Conservation (phyloP, 2,329 filamentous ascomycete genomes). For the Exophiala alcalophila region DNA sequence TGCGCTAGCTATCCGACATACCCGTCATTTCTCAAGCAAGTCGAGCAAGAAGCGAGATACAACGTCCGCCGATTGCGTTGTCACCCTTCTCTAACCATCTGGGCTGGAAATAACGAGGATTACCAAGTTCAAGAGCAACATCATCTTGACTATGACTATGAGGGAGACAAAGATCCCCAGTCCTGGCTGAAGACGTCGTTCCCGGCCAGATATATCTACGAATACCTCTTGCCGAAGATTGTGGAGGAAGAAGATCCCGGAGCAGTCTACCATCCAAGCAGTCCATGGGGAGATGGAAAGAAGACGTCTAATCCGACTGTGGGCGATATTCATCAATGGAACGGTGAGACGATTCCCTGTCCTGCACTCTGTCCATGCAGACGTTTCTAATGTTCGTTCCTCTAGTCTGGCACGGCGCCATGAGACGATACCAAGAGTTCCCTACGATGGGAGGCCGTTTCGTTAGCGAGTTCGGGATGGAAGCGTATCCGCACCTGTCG, state of each 20-base stretch:
- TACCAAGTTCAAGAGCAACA: constrained; percentile 85
- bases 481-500: constrained; percentile 78
- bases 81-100: constrained; percentile 83
- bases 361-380: constrained; percentile 94
- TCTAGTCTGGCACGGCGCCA: constrained; percentile 50
- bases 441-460: constrained; percentile 81
- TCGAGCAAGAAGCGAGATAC: constrained; percentile 63
- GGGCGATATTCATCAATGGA: constrained; percentile 94
- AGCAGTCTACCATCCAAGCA: constrained; percentile 72
- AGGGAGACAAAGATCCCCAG: constrained; percentile 75
- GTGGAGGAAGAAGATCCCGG: constrained; percentile 66
- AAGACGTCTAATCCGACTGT: constrained; percentile 70
- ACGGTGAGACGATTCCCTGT: no score
- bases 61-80: constrained; percentile 71
- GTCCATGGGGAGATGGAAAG: constrained; percentile 79
- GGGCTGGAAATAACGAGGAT: constrained; percentile 92
- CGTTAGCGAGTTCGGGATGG: constrained; percentile 93
- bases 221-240: constrained; percentile 76
- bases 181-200: constrained; percentile 89
- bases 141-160: constrained; percentile 67
- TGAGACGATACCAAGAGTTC: constrained; percentile 87
- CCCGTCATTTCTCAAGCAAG: constrained; percentile 59
- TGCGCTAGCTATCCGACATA: constrained; percentile 72
- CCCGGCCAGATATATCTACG: constrained; percentile 88
- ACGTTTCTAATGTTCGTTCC: constrained; percentile 79